Base-by-base conservation (phyloP, 768 basidiomycete genomes). In the Russula sp. region DNA sequence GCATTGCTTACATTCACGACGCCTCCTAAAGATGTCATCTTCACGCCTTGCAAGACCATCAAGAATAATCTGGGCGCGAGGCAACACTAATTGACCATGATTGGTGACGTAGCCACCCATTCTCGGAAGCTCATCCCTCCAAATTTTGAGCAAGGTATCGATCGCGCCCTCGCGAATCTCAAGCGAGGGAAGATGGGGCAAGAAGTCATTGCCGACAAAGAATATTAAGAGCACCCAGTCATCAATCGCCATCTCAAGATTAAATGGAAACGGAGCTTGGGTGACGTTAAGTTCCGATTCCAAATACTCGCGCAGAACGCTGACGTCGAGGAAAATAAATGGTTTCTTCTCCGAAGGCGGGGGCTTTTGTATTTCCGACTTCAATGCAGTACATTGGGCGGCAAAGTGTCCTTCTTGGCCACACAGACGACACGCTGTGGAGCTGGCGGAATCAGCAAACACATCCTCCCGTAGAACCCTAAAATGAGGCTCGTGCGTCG, bases 181-280 rank as follows among this genome's bases (percentile, higher is more conserved):
- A 81, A 99, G 85, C 64, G 90, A 93, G 28, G 97, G 97, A 63
- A 99, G 82, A 79, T 99, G 97, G 24, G 97, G 97, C 71, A 99
- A 83, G 83, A 99, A 95, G 80, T 98, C 94, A 79, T 99, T 99
- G 70, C 97, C 97, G 75, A 99, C 97, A 77, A 99, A 98, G 86
- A 99, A 99, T 70, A 98, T 98, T 72, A 99, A 85, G 73, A 99
- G 86, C 70, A 99, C 93, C 97, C 97, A 99, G 76, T 99, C 97
- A 83, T 99, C 97, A 76, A 99, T 91, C 42, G 97, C 94, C 76
- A 89, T 88, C 77, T 99, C 97, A 75, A 98, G 81, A 71, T 90
- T 86, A 83, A 96, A 98, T 36, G 88, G 86, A 78, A 97, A 94
- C 2, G 87, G 79, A 20, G 83, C 76, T 65, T 83, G 77, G n/a